These are phyloP conservation scores for Paecilomyces formosus DNA, from an alignment of 2,329 filamentous ascomycete genomes.

Conservation along the genomic window DNA sequence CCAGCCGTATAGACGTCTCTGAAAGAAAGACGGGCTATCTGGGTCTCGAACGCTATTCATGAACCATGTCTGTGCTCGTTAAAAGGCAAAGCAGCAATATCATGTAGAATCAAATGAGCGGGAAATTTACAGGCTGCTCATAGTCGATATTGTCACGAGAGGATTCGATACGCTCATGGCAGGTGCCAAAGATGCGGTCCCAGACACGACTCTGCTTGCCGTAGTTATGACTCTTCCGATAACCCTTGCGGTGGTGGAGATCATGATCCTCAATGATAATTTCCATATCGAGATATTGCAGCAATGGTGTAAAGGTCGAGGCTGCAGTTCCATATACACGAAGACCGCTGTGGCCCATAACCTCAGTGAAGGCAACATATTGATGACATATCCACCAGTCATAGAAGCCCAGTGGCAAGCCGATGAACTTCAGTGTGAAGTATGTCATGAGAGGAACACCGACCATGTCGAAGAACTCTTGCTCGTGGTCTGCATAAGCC, in stretches of 20 bases:
- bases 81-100: too few relatives aligned
- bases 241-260: conserved; percentile 32
- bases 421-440: background rate
- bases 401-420: background rate
- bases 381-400: background rate
- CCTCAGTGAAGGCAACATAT: background rate
- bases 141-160: conserved; percentile 23
- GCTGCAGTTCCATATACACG: background rate
- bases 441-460: background rate
- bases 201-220: conserved; percentile 34
- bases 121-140: too few relatives aligned
- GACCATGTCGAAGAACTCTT: conserved; percentile 6
- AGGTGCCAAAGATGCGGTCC: conserved; percentile 31
- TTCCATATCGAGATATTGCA: conserved; percentile 26
- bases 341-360: conserved; percentile 15
- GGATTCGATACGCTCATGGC: conserved; percentile 29
- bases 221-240: conserved; percentile 32
- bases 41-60: too few relatives aligned
- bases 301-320: conserved; percentile 24
- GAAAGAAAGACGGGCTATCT: too few relatives aligned
- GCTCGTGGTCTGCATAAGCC: background rate
- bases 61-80: too few relatives aligned
- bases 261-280: conserved; percentile 39
- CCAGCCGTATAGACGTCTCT: too few relatives aligned
- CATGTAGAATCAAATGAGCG: too few relatives aligned